Evolutionary conservation across 495 filamentous ascomycete genomes (phyloP), one percentile per base, ranked within the genome.

Genomic region (Aspergillus conjunctus): DNA sequence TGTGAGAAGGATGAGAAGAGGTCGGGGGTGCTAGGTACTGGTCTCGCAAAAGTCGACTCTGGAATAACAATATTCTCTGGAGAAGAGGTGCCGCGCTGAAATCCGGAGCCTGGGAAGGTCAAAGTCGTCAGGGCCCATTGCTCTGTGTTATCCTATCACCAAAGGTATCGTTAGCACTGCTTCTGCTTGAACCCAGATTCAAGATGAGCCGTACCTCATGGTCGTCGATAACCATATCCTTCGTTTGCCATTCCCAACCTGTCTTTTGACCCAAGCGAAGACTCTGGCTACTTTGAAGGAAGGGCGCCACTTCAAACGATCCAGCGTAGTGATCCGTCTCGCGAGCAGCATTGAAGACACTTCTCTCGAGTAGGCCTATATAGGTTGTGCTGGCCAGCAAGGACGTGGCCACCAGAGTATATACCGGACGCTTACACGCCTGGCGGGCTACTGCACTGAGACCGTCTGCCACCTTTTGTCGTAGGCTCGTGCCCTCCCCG

Each of bases 51-150:
- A 20, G 26, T 20, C 10, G 45, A 41, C 17, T 34, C 39, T 17
- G 55, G 41, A 12, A 57, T 11, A 2, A 50, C 14, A 18, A 32
- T 58, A 32, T 37, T 12, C 14, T n/a, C 43, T n/a, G 20, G 22
- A 21, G 44, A 34, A 10, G 54, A 14, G n/a, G 44, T 17, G 18
- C 9, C 18, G 9, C 8, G 18, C 44, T 9, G 44, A 20, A 17
- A 21, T 22, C n/a, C 18, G 10, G 44, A 48, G 34, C 10, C 26
- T 0, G 55, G 55, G 7, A 64, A 59, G 4, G 37, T 48, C 12
- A 64, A 51, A 21, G 55, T 58, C 18, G 48, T 46, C 7, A 58
- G 44, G 14, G 55, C 55, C 55, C 30, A 58, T 17, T 50, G 55
- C 1, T 15, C 20, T 17, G 49, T n/a, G 8, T 50, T 12, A 26